Base-by-base conservation (phyloP, 1,139 yeast species). In the Pichia sp. region DNA sequence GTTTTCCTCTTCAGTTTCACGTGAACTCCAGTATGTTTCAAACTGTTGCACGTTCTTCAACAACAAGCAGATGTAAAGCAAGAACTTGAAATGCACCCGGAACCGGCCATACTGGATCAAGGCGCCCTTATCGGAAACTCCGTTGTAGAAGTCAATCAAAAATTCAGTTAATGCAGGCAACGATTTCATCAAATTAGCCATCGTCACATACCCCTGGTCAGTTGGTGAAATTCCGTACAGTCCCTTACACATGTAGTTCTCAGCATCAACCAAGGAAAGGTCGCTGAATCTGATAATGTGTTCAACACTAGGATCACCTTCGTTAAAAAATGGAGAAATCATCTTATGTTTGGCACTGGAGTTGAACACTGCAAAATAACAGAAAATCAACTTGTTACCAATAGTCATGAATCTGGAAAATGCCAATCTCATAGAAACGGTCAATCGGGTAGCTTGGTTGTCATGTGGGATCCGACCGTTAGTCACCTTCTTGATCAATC, bases 1-100 rank as follows among this genome's bases (percentile, higher is more conserved):
- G 14, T 28, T 3, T 12, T 33, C 18, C 9, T 18, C 31, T 8
- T 41, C 15, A 6, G 4, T 7, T 20, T 37, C 38, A 12, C 38
- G 10, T 14, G 20, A 31, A n/a, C 8, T 22, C 24, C 22, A 40
- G 15, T 14, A 21, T 21, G 2, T 20, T 12, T 34, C 38, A 34
- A 37, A 31, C 19, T 50, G 45, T 32, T 44, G 32, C 1, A 45
- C 28, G 2, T 54, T 45, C 14, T 56, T 53, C 12, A 56, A 15
- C 24, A 54, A 46, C n/a, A 43, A 45, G 37, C 59, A 54, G 15
- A 57, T n/a, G 12, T 54, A 45, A n/a, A 51, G 18, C 11, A 50
- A 41, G 18, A 53, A 30, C 34, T 57, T 57, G 32, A 52, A 54
- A 36, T 42, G 36, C 8, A 50, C 30, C 31, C 44, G 45, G 31